These are phyloP conservation scores for Colletotrichum sansevieriae DNA, from an alignment of 2,329 filamentous ascomycete genomes.

Conservation along the genomic window DNA sequence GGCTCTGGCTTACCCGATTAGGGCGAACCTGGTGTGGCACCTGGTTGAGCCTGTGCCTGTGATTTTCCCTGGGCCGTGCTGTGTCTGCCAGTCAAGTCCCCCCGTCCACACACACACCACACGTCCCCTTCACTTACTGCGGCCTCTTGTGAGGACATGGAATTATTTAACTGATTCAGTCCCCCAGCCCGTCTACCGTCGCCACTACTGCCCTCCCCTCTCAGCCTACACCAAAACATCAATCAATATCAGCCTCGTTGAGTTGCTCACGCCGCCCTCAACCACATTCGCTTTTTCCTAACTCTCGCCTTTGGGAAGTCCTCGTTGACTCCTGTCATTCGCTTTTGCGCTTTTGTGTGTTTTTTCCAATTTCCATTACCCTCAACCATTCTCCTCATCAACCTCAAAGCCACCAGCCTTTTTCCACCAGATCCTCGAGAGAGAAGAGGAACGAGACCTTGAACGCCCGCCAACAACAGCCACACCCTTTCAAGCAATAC, in stretches of 20 bases:
- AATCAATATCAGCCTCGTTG: conserved; percentile 41
- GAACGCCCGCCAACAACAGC: conserved; percentile 2
- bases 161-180: conserved; percentile 41
- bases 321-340: conserved; percentile 82
- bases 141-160: conserved; percentile 32
- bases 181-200: conserved; percentile 54
- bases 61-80: conserved; percentile 13
- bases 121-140: conserved; percentile 19
- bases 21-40: conserved; percentile 37
- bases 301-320: conserved; percentile 70
- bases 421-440: conserved; percentile 41
- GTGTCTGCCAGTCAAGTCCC: conserved; percentile 15
- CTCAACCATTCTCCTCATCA: conserved; percentile 45
- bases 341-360: conserved; percentile 69
- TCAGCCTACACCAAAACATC: conserved; percentile 47
- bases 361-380: conserved; percentile 52
- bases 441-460: conserved; percentile 12
- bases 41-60: conserved; percentile 28
- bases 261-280: conserved; percentile 39
- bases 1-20: conserved; percentile 34
- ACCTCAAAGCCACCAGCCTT: conserved; percentile 43
- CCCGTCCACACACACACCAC: not conserved
- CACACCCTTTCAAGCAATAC: conserved; percentile 16
- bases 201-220: conserved; percentile 50
- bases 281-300: conserved; percentile 64